Conservation (phyloP, 305 asterid genomes). For the Euphrasia arctica region DNA sequence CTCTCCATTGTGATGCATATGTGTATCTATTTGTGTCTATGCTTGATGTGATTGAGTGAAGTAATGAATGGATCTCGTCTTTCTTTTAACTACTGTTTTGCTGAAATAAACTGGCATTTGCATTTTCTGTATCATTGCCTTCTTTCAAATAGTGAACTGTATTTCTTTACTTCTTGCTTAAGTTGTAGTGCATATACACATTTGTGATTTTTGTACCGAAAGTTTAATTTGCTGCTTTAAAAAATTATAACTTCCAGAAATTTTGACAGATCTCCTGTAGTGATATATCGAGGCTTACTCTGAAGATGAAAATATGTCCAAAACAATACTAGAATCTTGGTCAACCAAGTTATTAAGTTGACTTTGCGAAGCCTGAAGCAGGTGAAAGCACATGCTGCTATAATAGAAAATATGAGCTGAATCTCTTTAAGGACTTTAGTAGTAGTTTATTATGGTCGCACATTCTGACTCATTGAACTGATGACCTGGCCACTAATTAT, state of each 20-base stretch:
- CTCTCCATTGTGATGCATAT: slow-evolving; percentile 18
- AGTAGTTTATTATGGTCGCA: not conserved
- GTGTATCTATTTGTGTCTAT: slow-evolving; percentile 1
- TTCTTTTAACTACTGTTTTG: not conserved
- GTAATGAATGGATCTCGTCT: not conserved
- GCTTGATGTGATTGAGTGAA: slow-evolving; percentile 8
- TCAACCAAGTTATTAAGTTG: slow-evolving; percentile 3
- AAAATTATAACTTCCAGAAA: not conserved
- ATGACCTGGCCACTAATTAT: slow-evolving; percentile 2
- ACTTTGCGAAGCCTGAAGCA: slow-evolving; percentile 3
- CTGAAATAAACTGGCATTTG: not conserved
- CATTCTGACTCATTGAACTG: not conserved
- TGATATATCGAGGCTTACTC: not conserved
- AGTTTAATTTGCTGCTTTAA: not conserved
- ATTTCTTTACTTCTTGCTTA: not conserved
- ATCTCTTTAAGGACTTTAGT: not conserved
- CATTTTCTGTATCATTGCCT: slow-evolving; percentile 1
- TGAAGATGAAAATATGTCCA: not conserved
- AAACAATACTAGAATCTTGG: not conserved
- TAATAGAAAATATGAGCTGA: slow-evolving; percentile 1
- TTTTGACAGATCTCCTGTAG: not conserved
- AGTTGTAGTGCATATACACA: not conserved
- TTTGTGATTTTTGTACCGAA: not conserved
- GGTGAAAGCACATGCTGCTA: not conserved
- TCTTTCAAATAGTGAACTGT: slow-evolving; percentile 10